Percentiles rank a stretch among this genome's conserved stretches.
Evolutionary conservation across 495 filamentous ascomycete genomes (phyloP).

Genomic region (Penicillium coprophilum): DNA sequence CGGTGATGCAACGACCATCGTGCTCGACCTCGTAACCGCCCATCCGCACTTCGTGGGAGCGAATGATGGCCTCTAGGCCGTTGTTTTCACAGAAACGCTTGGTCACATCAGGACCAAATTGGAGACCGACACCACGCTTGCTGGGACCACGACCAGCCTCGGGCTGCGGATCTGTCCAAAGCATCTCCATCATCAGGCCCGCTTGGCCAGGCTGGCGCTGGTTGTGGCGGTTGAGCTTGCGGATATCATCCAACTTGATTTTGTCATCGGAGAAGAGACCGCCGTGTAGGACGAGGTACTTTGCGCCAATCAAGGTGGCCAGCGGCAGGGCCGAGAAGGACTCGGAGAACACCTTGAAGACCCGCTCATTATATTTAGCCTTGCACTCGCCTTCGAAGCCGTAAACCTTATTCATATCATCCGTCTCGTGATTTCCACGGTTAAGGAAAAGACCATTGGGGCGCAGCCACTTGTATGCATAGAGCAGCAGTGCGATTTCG

Average conservation of each 20-base stretch:
- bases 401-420: conserved; percentile 99
- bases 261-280: conserved; percentile 98
- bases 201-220: conserved; percentile 94
- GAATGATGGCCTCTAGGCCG: conserved; percentile 89
- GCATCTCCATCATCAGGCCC: conserved; percentile 99
- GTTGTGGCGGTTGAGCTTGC: conserved; percentile 85
- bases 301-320: conserved; percentile 86
- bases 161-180: conserved; percentile 95
- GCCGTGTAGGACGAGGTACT: conserved; percentile 92
- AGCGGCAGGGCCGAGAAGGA: conserved; percentile 94
- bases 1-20: conserved; percentile 95
- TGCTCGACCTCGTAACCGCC: conserved; percentile 98
- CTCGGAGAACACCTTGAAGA: conserved; percentile 98
- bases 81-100: conserved; percentile 97
- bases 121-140: conserved; percentile 94
- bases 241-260: conserved; percentile 84
- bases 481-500: conserved; percentile 90
- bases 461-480: conserved; percentile 94
- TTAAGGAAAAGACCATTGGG: conserved; percentile 92
- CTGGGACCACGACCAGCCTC: conserved; percentile 85
- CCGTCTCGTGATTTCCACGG: conserved; percentile 97
- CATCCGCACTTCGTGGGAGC: conserved; percentile 97
- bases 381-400: conserved; percentile 98
- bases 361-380: conserved; percentile 93
- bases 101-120: conserved; percentile 96